Evolutionary conservation across 176 grass and related monocot genomes (phyloP), one percentile per base, ranked within the genome.

Genomic region (Cenchrus purpureus): DNA sequence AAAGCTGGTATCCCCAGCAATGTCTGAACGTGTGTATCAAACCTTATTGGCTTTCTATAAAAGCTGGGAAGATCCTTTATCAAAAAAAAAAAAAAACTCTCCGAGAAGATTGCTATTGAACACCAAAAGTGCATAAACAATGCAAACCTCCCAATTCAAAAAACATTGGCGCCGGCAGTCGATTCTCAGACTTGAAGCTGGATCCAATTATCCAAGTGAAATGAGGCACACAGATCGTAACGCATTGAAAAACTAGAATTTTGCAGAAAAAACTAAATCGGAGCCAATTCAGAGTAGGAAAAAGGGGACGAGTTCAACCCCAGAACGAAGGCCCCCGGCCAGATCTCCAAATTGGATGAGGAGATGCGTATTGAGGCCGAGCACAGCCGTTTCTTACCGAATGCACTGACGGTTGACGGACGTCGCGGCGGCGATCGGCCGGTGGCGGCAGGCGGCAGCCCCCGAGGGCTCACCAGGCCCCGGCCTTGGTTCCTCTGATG

Each of bases 341-440:
- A 65, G 71, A 84, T 84, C 77, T 77, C 85, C 77, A 57, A 56
- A 74, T 65, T 2, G 20, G 7, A 71, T 0, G 7, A 51, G 4
- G 12, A 73, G 11, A 62, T 10, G 29, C 11, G 16, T 7, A 25
- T 49, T 17, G 11, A 14, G 54, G 48, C 71, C 10, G 59, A 13
- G 71, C 31, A 28, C 25, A 46, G 0, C 64, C 12, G 53, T 10
- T 50, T 25, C 83, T 85, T 78, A 79, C 83, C 83, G 7, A 78
- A 61, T 48, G 48, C 11, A 16, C 43, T 40, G 37, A 40, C 37
- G 37, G 37, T 40, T 40, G 71, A 12, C 60, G 60, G n/a, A 9
- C 57, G 57, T 60, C 82, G 60, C 12, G 19, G 60, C 49, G 72
- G 32, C 49, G 82, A 84, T 84, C 82, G 48, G 82, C 31, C 59